Conservation (phyloP, 176 grass and related monocot genomes). For the Secale cereale region DNA sequence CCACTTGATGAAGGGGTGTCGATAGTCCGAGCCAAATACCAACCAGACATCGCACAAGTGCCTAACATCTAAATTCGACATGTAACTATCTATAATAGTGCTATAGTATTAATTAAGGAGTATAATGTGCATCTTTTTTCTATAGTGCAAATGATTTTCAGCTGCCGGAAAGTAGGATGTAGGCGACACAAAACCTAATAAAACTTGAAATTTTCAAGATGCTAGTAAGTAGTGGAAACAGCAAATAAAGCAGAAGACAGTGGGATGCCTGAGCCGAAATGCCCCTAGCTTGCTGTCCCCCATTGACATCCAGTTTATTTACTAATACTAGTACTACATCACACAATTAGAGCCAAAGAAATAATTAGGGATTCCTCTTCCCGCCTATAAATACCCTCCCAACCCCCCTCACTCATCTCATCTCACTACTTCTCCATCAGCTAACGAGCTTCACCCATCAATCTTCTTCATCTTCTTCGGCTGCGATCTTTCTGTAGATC, state of each 20-base stretch:
- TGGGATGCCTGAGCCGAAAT: background rate
- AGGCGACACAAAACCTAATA: too few species aligned
- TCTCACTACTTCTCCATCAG: background rate
- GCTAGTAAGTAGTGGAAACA: background rate
- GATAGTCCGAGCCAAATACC: too few species aligned
- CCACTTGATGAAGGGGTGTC: too few species aligned
- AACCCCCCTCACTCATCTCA: background rate
- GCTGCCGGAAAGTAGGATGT: too few species aligned
- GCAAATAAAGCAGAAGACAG: background rate
- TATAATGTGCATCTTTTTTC: too few species aligned
- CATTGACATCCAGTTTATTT: background rate
- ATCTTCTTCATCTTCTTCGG: background rate
- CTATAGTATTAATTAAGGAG: too few species aligned
- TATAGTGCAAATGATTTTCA: too few species aligned
- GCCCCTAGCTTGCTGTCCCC: background rate
- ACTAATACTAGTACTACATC: background rate
- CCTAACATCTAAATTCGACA: too few species aligned
- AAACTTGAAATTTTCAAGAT: too few species aligned
- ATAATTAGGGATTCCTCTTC: background rate
- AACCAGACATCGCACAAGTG: too few species aligned
- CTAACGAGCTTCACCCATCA: background rate
- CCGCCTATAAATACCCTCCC: conserved; percentile 13
- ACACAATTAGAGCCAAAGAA: background rate
- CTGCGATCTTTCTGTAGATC: background rate
- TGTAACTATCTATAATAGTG: too few species aligned